A percentile compares a stretch with the other conserved stretches of the same genome.
phyloP scores from a whole-genome alignment of 2,329 filamentous ascomycete species.

The Aureobasidium leucospermi region DNA sequence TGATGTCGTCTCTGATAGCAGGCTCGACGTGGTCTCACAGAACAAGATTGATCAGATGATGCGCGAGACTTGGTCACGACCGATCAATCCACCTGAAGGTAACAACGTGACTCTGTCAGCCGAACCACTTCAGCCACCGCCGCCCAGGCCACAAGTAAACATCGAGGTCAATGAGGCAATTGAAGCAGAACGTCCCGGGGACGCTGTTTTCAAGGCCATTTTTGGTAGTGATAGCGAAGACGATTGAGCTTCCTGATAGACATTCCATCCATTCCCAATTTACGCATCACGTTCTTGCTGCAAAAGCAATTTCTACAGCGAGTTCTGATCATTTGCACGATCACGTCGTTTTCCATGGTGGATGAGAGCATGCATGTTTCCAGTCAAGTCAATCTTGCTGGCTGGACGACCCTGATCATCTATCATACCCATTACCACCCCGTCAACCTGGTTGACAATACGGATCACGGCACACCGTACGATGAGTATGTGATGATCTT shows the following conservation, averaged over 20 bases:
- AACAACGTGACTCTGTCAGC: constrained; percentile 18
- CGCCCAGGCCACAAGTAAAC: constrained; percentile 44
- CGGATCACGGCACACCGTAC: not conserved
- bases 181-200: constrained; percentile 65
- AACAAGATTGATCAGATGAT: constrained; percentile 50
- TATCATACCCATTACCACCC: not conserved
- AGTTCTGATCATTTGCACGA: too few relatives aligned
- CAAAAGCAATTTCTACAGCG: too few relatives aligned
- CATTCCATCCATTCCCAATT: not conserved
- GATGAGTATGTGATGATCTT: not conserved
- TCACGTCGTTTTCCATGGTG: not conserved
- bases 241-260: constrained; percentile 15
- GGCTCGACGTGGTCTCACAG: constrained; percentile 46
- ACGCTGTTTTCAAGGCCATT: constrained; percentile 82
- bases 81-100: not conserved
- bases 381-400: too few relatives aligned
- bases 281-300: too few relatives aligned
- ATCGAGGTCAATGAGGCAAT: constrained; percentile 71
- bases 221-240: constrained; percentile 67
- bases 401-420: not conserved
- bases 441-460: not conserved
- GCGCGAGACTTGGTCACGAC: constrained; percentile 31
- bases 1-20: constrained; percentile 19
- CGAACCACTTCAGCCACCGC: constrained; percentile 12
- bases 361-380: not conserved